phyloP scores from a whole-genome alignment of 2,329 filamentous ascomycete species.

The Fusarium brachygibbosum region DNA sequence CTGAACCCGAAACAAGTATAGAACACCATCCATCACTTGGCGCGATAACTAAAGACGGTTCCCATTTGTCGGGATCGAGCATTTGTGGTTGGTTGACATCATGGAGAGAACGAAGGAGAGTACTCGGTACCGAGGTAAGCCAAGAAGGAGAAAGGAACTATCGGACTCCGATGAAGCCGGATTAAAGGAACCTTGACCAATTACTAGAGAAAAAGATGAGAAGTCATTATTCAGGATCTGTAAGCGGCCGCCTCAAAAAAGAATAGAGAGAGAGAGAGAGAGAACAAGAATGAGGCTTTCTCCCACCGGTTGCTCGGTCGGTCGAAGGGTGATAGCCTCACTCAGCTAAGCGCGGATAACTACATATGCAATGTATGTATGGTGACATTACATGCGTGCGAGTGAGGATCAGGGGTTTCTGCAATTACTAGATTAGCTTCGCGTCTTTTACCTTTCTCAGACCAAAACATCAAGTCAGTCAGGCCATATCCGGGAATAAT shows the following conservation, averaged over 20 bases:
- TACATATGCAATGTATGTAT: background rate
- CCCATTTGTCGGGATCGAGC: background rate
- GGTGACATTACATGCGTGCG: background rate
- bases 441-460: background rate
- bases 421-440: background rate
- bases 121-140: background rate
- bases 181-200: background rate
- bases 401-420: conserved; percentile 1
- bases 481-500: conserved; percentile 25
- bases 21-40: background rate
- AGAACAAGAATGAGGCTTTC: background rate
- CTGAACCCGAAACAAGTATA: conserved; percentile 4
- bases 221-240: too few relatives aligned
- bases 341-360: background rate
- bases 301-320: background rate
- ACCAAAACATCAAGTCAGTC: background rate
- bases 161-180: background rate
- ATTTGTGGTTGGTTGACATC: background rate
- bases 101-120: background rate
- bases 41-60: background rate
- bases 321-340: background rate
- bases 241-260: background rate
- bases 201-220: background rate
- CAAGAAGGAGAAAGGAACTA: background rate
- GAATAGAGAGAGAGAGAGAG: background rate